Evolutionary conservation across 1,284 basidiomycete genomes (phyloP).

Genomic region (Abortiporus biennis): DNA sequence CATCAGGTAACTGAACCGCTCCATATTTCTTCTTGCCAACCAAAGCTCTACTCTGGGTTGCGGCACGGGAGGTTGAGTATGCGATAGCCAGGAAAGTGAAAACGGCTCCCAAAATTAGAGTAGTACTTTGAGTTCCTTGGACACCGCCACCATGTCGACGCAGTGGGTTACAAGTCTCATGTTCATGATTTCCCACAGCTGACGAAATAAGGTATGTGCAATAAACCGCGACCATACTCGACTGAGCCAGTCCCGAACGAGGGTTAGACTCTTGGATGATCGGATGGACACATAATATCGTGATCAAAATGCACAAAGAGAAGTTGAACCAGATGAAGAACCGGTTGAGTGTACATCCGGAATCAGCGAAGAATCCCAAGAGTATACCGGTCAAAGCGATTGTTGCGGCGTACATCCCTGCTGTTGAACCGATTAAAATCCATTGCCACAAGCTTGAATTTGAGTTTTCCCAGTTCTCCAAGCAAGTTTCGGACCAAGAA

Average conservation of each 20-base stretch:
- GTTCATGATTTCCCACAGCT: conserved; percentile 89
- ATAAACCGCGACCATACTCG: conserved; percentile 95
- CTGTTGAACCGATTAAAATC: conserved; percentile 92
- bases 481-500: conserved; percentile 95
- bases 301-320: conserved; percentile 74
- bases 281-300: conserved; percentile 81
- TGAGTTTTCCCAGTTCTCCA: conserved; percentile 91
- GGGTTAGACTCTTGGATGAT: conserved; percentile 91
- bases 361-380: conserved; percentile 88
- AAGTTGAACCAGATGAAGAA: conserved; percentile 97
- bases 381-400: conserved; percentile 84
- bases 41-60: conserved; percentile 89
- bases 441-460: conserved; percentile 94
- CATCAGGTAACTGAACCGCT: conserved; percentile 55
- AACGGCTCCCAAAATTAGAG: conserved; percentile 85
- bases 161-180: conserved; percentile 87
- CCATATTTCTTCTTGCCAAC: conserved; percentile 65
- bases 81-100: conserved; percentile 99
- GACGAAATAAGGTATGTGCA: conserved; percentile 96
- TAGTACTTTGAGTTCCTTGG: conserved; percentile 76
- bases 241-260: conserved; percentile 91
- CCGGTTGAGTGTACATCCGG: conserved; percentile 84
- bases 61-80: conserved; percentile 93
- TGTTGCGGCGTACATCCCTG: conserved; percentile 79
- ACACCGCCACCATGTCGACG: conserved; percentile 46